These are phyloP conservation scores for Purpureocillium takamizusanense DNA, from an alignment of 2,329 filamentous ascomycete genomes.

Conservation along the genomic window DNA sequence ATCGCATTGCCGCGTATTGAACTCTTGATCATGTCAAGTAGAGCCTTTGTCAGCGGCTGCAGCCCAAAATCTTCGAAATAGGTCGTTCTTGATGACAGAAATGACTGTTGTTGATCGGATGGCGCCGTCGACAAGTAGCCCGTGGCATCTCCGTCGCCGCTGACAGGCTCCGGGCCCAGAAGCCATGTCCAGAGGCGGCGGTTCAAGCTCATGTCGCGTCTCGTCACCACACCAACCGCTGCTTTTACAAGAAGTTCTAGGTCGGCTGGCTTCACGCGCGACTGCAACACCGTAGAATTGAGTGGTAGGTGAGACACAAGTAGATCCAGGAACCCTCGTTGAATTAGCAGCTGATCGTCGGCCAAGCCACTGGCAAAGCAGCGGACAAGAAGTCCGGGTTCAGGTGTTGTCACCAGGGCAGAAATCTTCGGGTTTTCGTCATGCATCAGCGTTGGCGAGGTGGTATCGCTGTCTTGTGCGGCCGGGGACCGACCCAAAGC, in stretches of 20 bases:
- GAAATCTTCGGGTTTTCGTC: constrained; percentile 35
- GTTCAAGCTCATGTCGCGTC: constrained; percentile 95
- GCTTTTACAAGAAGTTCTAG: constrained; percentile 74
- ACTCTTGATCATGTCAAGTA: constrained; percentile 65
- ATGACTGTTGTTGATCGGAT: constrained; percentile 32
- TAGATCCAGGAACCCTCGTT: constrained; percentile 87
- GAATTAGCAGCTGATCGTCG: constrained; percentile 84
- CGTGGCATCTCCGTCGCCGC: constrained; percentile 36
- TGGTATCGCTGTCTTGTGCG: constrained; percentile 3
- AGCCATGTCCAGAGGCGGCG: constrained; percentile 94
- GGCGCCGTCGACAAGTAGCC: constrained; percentile 35
- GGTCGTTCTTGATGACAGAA: constrained; percentile 52
- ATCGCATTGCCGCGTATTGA: constrained; percentile 21
- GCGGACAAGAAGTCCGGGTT: constrained; percentile 81
- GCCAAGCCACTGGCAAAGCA: constrained; percentile 85
- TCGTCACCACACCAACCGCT: constrained; percentile 76
- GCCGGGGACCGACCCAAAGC: constrained; percentile 13
- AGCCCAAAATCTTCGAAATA: constrained; percentile 82
- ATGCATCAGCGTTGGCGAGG: constrained; percentile 2
- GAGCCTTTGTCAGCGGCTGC: constrained; percentile 60
- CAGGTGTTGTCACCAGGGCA: constrained; percentile 71
- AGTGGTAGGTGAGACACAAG: constrained; percentile 85
- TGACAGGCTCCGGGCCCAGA: constrained; percentile 62
- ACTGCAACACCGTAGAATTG: constrained; percentile 71
- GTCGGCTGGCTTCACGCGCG: constrained; percentile 62